Percentiles rank a stretch among this genome's conserved stretches.
phyloP scores from a whole-genome alignment of 1,284 basidiomycete species.

The Sporisorium scitamineum region DNA sequence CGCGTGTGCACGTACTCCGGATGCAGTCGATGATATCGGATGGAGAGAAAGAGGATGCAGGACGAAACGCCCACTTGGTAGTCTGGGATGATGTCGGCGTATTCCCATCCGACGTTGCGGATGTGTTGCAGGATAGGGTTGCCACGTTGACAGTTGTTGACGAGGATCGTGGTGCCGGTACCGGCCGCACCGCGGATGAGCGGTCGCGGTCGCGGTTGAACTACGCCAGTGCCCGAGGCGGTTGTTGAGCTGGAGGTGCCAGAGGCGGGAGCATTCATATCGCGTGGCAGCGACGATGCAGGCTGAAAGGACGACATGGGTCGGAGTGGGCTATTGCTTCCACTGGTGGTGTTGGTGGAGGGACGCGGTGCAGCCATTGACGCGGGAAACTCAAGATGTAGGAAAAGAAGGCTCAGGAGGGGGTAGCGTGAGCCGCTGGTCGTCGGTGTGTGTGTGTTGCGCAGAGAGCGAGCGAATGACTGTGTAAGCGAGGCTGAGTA shows the following conservation, averaged over 20 bases:
- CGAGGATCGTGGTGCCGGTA: conserved; percentile 58
- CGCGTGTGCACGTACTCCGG: conserved; percentile 95
- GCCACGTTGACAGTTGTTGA: conserved; percentile 75
- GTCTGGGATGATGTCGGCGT: conserved; percentile 91
- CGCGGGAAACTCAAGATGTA: neutral
- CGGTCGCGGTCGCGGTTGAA: conserved; percentile 49
- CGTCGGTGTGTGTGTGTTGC: neutral
- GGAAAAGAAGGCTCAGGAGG: neutral
- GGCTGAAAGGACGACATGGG: conserved; percentile 50
- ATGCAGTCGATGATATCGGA: conserved; percentile 94
- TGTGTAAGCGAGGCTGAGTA: neutral
- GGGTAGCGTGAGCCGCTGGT: neutral
- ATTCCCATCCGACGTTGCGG: conserved; percentile 90
- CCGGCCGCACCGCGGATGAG: conserved; percentile 55
- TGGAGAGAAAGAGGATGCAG: conserved; percentile 73
- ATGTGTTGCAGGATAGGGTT: conserved; percentile 89
- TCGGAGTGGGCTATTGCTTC: conserved; percentile 6
- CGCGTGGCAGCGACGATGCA: conserved; percentile 32
- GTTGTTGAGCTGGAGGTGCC: too few species aligned
- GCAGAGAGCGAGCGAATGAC: neutral
- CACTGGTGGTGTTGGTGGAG: neutral
- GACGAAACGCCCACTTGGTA: conserved; percentile 64
- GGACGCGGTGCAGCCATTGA: neutral
- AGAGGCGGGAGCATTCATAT: conserved; percentile 7
- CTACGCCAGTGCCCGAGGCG: neutral